Percentiles rank a stretch among this genome's conserved stretches.
These are phyloP conservation scores for Neopestalotiopsis clavispora DNA, from an alignment of 2,329 filamentous ascomycete genomes.

Conservation along the genomic window DNA sequence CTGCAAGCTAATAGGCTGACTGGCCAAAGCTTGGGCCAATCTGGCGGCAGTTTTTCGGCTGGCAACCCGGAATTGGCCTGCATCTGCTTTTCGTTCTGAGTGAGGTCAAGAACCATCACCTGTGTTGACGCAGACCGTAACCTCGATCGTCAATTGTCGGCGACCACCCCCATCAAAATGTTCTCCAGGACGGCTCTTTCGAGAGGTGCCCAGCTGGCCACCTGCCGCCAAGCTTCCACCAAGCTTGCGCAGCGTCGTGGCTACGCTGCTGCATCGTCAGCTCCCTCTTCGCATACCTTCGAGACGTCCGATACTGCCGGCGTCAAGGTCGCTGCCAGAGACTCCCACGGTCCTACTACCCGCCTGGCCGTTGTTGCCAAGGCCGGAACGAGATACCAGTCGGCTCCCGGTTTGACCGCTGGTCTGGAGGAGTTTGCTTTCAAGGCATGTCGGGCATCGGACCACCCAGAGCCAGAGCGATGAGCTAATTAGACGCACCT, in stretches of 20 bases:
- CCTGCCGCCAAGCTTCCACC: slow-evolving; percentile 62
- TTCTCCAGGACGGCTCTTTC: slow-evolving; percentile 66
- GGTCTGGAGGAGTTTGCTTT: slow-evolving; percentile 96
- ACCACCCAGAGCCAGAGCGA: slow-evolving; percentile 14
- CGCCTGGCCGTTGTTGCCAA: slow-evolving; percentile 92
- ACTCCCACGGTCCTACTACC: slow-evolving; percentile 85
- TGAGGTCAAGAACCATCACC: slow-evolving; percentile 28
- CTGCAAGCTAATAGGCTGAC: slow-evolving; percentile 4
- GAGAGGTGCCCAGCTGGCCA: slow-evolving; percentile 62
- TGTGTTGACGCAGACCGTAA: slow-evolving; percentile 31
- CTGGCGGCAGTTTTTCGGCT: slow-evolving; percentile 15
- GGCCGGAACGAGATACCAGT: slow-evolving; percentile 92
- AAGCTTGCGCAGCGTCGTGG: slow-evolving; percentile 54
- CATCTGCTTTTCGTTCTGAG: slow-evolving; percentile 36
- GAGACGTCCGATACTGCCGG: slow-evolving; percentile 85
- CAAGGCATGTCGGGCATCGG: slow-evolving; percentile 64
- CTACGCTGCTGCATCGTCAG: slow-evolving; percentile 57
- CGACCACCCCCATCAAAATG: slow-evolving; percentile 62
- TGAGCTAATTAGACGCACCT: slow-evolving; percentile 54
- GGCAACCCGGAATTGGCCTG: slow-evolving; percentile 21
- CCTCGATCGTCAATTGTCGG: slow-evolving; percentile 57
- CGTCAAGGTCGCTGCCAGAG: slow-evolving; percentile 91
- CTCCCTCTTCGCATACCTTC: slow-evolving; percentile 77
- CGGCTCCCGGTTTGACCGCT: slow-evolving; percentile 85
- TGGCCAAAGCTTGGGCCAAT: slow-evolving; percentile 6